A percentile compares a stretch with the other conserved stretches of the same genome.
phyloP scores from a whole-genome alignment of 148 eudicot species.

The Agrostemma githago region DNA sequence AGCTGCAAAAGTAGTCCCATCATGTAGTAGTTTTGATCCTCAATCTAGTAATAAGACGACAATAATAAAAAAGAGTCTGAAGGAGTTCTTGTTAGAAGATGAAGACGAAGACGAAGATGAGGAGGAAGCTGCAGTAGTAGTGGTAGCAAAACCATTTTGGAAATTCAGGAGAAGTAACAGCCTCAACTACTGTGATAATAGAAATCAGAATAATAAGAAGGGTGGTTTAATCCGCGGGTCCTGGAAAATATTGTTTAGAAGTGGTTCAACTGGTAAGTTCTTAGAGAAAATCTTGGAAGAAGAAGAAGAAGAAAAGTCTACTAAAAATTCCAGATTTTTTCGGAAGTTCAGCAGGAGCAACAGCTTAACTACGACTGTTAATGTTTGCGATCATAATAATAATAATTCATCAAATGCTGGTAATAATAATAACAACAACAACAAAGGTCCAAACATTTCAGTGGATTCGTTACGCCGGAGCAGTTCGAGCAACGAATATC shows the following conservation, averaged over 20 bases:
- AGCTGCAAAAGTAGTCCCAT: no score
- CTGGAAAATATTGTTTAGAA: conserved; percentile 25
- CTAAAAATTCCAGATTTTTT: conserved; percentile 24
- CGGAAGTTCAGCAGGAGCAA: conserved; percentile 54
- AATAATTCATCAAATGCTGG: not conserved
- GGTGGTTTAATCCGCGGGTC: conserved; percentile 22
- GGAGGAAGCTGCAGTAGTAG: not conserved
- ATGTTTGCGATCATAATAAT: conserved; percentile 14
- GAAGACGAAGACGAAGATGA: conserved; percentile 33
- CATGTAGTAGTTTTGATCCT: conserved; percentile 14
- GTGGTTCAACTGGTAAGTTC: conserved; percentile 31
- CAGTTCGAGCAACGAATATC: conserved; percentile 44
- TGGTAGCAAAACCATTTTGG: conserved; percentile 27
- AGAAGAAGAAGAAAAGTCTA: conserved; percentile 31
- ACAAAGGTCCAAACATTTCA: conserved; percentile 20
- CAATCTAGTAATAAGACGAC: not conserved
- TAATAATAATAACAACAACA: conserved; percentile 23
- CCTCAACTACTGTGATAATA: conserved; percentile 28
- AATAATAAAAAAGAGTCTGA: conserved; percentile 47
- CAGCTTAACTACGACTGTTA: conserved; percentile 22
- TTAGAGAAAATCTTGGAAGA: conserved; percentile 28
- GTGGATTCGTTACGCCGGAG: conserved; percentile 33
- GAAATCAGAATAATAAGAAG: conserved; percentile 18
- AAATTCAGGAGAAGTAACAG: conserved; percentile 35
- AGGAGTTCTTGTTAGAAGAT: conserved; percentile 42